Percentiles rank a stretch among this genome's conserved stretches.
phyloP scores from a whole-genome alignment of 129 eudicot genomes.

The Tagetes erecta region DNA sequence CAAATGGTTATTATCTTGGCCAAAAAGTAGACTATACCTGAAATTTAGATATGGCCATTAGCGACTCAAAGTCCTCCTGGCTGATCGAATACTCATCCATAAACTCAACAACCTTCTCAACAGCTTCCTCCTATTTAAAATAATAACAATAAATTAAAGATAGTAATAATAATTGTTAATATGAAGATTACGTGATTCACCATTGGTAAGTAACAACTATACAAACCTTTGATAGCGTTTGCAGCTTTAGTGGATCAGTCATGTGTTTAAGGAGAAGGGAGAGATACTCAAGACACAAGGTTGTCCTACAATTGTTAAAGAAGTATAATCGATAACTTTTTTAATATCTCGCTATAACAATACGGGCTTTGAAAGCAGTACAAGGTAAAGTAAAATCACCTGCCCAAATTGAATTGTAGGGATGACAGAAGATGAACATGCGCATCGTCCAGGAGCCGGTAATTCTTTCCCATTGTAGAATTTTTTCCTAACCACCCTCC shows the following conservation, averaged over 20 bases:
- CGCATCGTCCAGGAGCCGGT: conserved; percentile 81
- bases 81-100: conserved; percentile 90
- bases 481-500: conserved; percentile 99
- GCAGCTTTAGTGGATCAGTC: conserved; percentile 72
- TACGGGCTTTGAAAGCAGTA: not conserved
- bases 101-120: conserved; percentile 87
- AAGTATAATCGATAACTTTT: not conserved
- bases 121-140: conserved; percentile 83
- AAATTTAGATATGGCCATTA: conserved; percentile 70
- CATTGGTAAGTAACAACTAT: not conserved
- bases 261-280: conserved; percentile 71
- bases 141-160: not conserved
- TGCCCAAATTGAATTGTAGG: conserved; percentile 71
- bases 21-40: conserved; percentile 46
- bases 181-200: not conserved
- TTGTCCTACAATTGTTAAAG: conserved; percentile 57
- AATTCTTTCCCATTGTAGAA: conserved; percentile 93
- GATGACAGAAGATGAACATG: conserved; percentile 94
- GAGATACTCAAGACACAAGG: conserved; percentile 75
- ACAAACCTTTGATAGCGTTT: conserved; percentile 69
- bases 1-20: not conserved
- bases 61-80: conserved; percentile 87
- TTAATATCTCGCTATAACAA: not conserved
- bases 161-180: not conserved
- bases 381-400: conserved; percentile 36